Percentiles rank a stretch among this genome's conserved stretches.
phyloP scores from a whole-genome alignment of 2,329 filamentous ascomycete genomes.

The Microcera coccophila region DNA sequence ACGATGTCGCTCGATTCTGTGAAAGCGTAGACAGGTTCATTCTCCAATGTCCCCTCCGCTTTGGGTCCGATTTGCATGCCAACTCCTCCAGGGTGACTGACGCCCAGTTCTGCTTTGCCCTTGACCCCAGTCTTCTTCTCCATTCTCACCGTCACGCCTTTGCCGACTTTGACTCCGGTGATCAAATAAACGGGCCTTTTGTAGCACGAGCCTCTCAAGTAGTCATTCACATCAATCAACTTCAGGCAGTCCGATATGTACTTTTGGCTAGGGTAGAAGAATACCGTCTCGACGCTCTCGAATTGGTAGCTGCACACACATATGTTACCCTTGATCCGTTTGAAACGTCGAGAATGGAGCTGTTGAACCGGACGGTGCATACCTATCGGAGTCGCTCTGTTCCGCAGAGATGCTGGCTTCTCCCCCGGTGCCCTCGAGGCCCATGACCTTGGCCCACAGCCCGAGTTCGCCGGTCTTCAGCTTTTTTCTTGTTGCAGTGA shows the following conservation, averaged over 20 bases:
- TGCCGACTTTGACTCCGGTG: not conserved
- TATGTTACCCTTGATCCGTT: too few species aligned
- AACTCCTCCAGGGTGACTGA: not conserved
- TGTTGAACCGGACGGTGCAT: too few species aligned
- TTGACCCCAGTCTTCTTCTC: not conserved
- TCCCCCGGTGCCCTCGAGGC: not conserved
- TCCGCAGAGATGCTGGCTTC: not conserved
- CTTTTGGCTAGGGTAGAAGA: not conserved
- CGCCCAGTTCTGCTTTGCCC: not conserved
- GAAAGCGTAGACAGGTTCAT: not conserved
- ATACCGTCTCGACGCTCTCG: not conserved
- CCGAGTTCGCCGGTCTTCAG: not conserved
- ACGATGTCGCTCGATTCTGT: not conserved
- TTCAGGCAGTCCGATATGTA: not conserved
- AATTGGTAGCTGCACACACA: not conserved
- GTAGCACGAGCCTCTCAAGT: not conserved
- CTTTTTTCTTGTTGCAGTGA: not conserved
- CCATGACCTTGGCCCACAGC: not conserved
- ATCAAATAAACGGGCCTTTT: not conserved
- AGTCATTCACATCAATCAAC: not conserved
- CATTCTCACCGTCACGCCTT: not conserved
- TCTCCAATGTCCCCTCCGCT: not conserved
- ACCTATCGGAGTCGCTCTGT: not conserved
- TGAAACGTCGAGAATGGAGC: too few species aligned
- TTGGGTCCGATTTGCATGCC: not conserved